Evolutionary conservation across 2,329 filamentous ascomycete genomes (phyloP).

Genomic region (Colletotrichum cordylinicola): DNA sequence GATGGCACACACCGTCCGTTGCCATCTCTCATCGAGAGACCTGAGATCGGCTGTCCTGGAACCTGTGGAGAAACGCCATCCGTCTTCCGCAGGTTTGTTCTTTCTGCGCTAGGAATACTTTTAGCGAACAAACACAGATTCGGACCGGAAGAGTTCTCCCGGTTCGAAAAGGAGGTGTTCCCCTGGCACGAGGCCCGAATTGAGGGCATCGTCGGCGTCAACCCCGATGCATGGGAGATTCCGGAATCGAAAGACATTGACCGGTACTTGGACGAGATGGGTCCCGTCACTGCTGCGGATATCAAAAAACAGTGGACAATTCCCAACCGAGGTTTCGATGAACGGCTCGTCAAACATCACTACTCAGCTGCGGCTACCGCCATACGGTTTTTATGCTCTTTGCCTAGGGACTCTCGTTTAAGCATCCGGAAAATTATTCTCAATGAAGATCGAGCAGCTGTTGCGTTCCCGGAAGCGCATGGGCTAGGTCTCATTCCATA

Average conservation of each 20-base stretch:
- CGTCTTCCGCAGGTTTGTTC: neutral
- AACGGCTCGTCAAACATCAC: neutral
- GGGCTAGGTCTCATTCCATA: neutral
- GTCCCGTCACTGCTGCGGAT: neutral
- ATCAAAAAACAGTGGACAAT: neutral
- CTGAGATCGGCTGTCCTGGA: neutral
- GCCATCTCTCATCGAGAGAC: neutral
- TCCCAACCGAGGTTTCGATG: neutral
- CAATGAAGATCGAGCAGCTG: neutral
- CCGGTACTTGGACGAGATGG: neutral
- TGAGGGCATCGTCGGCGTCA: neutral
- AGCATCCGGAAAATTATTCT: neutral
- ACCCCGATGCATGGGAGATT: neutral
- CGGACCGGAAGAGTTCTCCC: neutral
- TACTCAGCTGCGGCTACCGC: neutral
- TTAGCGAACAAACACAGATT: neutral
- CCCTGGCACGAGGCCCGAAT: too few species aligned
- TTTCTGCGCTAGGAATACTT: neutral
- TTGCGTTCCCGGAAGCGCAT: neutral
- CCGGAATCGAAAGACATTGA: neutral
- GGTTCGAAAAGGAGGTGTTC: neutral
- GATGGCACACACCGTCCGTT: accelerated
- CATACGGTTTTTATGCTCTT: neutral
- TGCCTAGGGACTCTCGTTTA: neutral
- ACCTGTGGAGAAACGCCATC: neutral